Conservation (phyloP, 306 rosid genomes). For the Vigna reflexopilosa region DNA sequence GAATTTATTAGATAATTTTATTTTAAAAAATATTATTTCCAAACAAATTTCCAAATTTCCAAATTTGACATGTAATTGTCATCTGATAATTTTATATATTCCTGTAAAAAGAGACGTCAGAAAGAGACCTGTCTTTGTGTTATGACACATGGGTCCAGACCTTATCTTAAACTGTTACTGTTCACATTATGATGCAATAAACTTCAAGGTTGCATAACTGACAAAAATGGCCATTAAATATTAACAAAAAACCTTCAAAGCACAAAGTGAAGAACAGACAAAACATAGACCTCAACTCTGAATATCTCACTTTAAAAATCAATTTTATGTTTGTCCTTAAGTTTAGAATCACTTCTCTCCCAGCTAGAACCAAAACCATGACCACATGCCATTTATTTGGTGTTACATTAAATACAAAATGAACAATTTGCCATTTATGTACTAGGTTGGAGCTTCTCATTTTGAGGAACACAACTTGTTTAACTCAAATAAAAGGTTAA, state of each 20-base stretch:
- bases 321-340: constrained; percentile 45
- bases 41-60: neutral
- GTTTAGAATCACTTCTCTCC: constrained; percentile 33
- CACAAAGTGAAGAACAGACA: constrained; percentile 34
- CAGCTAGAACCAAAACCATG: constrained; percentile 38
- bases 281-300: constrained; percentile 31
- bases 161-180: constrained; percentile 50
- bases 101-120: neutral
- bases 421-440: constrained; percentile 34
- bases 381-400: constrained; percentile 51
- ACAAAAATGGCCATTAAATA: constrained; percentile 13
- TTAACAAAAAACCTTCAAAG: constrained; percentile 29
- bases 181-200: constrained; percentile 41
- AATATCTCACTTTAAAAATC: constrained; percentile 23
- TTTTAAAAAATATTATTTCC: neutral
- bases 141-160: constrained; percentile 11
- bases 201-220: constrained; percentile 35
- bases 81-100: neutral
- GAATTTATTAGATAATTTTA: no score
- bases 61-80: neutral
- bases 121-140: neutral
- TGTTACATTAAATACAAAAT: constrained; percentile 3
- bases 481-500: neutral
- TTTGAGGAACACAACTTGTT: neutral
- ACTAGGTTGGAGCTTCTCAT: constrained; percentile 30